A percentile compares a stretch with the other conserved stretches of the same genome.
Evolutionary conservation across 345 rosid genomes (phyloP).

Genomic region (Gossypium turneri): DNA sequence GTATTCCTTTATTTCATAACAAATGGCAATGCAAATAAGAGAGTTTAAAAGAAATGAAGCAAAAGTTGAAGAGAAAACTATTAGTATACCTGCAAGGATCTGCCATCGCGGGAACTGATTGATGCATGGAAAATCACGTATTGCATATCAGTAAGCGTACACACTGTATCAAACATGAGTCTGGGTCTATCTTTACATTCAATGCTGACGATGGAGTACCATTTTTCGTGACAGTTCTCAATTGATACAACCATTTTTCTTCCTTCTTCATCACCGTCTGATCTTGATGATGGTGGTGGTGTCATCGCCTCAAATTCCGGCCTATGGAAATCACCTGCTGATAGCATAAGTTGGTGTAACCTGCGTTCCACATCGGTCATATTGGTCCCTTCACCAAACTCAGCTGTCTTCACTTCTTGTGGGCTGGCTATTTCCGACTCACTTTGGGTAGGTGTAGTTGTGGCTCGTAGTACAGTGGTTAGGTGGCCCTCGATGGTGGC

Average conservation of each 20-base stretch:
- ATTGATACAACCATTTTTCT: slow-evolving; percentile 37
- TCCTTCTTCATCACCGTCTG: slow-evolving; percentile 20
- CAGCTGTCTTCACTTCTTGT: slow-evolving; percentile 37
- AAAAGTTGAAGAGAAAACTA: background rate
- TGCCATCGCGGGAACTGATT: slow-evolving; percentile 36
- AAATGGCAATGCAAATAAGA: background rate
- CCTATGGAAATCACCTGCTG: slow-evolving; percentile 60
- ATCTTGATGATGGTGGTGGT: slow-evolving; percentile 1
- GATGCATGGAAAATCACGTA: slow-evolving; percentile 80
- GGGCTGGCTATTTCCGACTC: slow-evolving; percentile 28
- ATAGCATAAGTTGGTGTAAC: slow-evolving; percentile 66
- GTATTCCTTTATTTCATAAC: slow-evolving; percentile 49
- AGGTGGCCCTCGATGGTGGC: slow-evolving; percentile 61
- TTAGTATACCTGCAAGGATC: slow-evolving; percentile 55
- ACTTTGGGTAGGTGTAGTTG: slow-evolving; percentile 20
- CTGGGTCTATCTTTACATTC: slow-evolving; percentile 58
- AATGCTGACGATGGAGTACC: slow-evolving; percentile 63
- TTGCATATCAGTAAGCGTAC: slow-evolving; percentile 73
- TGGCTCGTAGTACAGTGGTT: slow-evolving; percentile 48
- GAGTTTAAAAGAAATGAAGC: background rate
- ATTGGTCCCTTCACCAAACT: slow-evolving; percentile 38
- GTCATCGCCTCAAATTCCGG: slow-evolving; percentile 26
- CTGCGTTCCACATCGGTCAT: slow-evolving; percentile 55
- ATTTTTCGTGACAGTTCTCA: slow-evolving; percentile 59
- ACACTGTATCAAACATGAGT: slow-evolving; percentile 77